Percentiles rank a stretch among this genome's conserved stretches.
These are phyloP conservation scores for Tetrapisispora taiwanensis DNA, from an alignment of 805 yeast genomes.

Conservation along the genomic window DNA sequence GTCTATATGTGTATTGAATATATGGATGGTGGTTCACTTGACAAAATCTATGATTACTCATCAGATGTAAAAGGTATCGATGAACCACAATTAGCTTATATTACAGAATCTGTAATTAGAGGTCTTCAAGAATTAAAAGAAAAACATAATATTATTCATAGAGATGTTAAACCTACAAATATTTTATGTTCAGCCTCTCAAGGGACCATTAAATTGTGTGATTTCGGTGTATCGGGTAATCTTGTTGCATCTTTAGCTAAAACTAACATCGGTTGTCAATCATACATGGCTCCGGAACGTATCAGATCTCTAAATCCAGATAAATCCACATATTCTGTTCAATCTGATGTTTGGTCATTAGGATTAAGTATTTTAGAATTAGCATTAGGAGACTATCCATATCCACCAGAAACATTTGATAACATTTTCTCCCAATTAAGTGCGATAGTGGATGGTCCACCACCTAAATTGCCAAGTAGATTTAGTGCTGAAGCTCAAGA, in stretches of 20 bases:
- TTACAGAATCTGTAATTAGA: slow-evolving; percentile 66
- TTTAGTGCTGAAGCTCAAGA: slow-evolving; percentile 69
- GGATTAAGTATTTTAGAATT: slow-evolving; percentile 82
- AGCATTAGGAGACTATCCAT: slow-evolving; percentile 89
- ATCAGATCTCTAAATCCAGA: slow-evolving; percentile 67
- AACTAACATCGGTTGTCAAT: slow-evolving; percentile 95
- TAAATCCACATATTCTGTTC: slow-evolving; percentile 77
- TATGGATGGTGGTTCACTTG: slow-evolving; percentile 94
- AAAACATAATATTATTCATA: slow-evolving; percentile 81
- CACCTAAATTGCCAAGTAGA: slow-evolving; percentile 66
- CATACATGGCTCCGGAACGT: slow-evolving; percentile 98
- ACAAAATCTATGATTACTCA: slow-evolving; percentile 61
- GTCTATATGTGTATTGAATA: slow-evolving; percentile 97
- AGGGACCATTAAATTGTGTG: slow-evolving; percentile 89
- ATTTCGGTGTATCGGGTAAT: slow-evolving; percentile 93
- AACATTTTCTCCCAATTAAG: slow-evolving; percentile 86
- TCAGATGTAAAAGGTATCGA: slow-evolving; percentile 47
- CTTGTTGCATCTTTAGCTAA: slow-evolving; percentile 89
- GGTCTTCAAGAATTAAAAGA: slow-evolving; percentile 84
- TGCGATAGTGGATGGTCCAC: slow-evolving; percentile 94
- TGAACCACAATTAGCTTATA: slow-evolving; percentile 70
- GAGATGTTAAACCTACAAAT: slow-evolving; percentile 96
- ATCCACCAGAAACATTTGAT: slow-evolving; percentile 85
- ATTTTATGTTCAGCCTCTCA: slow-evolving; percentile 61
- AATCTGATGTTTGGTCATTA: slow-evolving; percentile 91